phyloP scores from a whole-genome alignment of 768 basidiomycete species.

The Lactifluus pinguis region DNA sequence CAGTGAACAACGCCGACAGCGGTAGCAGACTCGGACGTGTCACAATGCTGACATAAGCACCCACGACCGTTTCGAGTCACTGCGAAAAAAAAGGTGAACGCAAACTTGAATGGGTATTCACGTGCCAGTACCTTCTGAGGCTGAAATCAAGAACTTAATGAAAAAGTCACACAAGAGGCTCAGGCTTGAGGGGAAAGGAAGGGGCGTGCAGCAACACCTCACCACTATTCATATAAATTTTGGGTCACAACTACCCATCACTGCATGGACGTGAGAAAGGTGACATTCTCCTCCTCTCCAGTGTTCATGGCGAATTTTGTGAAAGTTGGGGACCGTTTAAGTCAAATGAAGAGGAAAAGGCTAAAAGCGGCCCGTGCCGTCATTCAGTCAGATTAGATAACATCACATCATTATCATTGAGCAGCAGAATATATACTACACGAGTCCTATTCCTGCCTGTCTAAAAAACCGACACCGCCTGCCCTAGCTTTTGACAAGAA shows the following conservation, averaged over 20 bases:
- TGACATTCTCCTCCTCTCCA: constrained; percentile 28
- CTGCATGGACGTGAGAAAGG: constrained; percentile 28
- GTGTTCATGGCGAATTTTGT: not conserved
- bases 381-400: not conserved
- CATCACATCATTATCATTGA: not conserved
- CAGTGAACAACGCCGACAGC: too few species aligned
- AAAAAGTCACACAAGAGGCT: too few species aligned
- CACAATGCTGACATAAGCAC: too few species aligned
- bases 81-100: too few species aligned
- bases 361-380: not conserved
- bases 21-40: too few species aligned
- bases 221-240: too few species aligned
- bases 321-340: not conserved
- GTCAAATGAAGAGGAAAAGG: not conserved
- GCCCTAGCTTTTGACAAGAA: constrained; percentile 51
- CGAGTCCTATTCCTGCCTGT: constrained; percentile 27
- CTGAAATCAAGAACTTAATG: too few species aligned
- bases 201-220: too few species aligned
- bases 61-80: too few species aligned
- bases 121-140: too few species aligned
- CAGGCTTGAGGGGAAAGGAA: too few species aligned
- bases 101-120: too few species aligned
- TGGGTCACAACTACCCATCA: constrained; percentile 35
- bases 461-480: constrained; percentile 55
- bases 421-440: not conserved